Evolutionary conservation across 768 basidiomycete species (phyloP), one percentile per base, ranked within the genome.

Genomic region (Saitozyma sp.): DNA sequence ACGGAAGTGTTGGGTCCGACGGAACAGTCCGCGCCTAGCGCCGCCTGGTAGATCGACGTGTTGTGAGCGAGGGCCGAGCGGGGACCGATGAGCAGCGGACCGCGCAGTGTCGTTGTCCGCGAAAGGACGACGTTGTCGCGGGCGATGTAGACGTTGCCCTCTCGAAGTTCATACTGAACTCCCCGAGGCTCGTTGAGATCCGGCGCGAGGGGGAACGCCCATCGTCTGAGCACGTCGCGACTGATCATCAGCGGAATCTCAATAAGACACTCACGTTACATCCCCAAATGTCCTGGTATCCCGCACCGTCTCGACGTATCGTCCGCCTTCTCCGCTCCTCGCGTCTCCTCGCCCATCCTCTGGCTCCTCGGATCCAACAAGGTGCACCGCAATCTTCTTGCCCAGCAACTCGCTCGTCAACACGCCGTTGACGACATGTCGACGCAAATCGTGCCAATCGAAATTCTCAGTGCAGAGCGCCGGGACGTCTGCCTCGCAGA

Each of bases 401-500:
- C 91, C 92, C 49, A 97, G 84, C 42, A 98, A 79, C 79, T 99
- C 96, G 13, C 92, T 94, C 0, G 91, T 95, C 67, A 99, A 83
- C 52, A 99, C 85, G 16, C 95, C 95, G 74, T 91, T 90, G 14
- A 97, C 89, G 72, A 99, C 96, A 80, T 98, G 92, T 67, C 86
- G 84, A 61, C 93, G 87, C 63, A 98, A 85, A 80, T 94, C 92
- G 13, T 87, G 86, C 74, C 94, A 97, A 81, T 98, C 96, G 74
- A 99, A 99, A 81, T 98, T 98, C 81, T 98, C 96, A 77, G 94
- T 92, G 82, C 98, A 99, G 6, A 97, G 78, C 0, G 94, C 94
- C 1, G 92, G 93, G 43, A 98, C 90, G 89, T 96, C 73, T 7
- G 71, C 66, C 59, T 79, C 78, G 62, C 78, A 79, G 9, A 79